Conservation (phyloP, 2,329 filamentous ascomycete genomes). For the Rhinocladiella similis region DNA sequence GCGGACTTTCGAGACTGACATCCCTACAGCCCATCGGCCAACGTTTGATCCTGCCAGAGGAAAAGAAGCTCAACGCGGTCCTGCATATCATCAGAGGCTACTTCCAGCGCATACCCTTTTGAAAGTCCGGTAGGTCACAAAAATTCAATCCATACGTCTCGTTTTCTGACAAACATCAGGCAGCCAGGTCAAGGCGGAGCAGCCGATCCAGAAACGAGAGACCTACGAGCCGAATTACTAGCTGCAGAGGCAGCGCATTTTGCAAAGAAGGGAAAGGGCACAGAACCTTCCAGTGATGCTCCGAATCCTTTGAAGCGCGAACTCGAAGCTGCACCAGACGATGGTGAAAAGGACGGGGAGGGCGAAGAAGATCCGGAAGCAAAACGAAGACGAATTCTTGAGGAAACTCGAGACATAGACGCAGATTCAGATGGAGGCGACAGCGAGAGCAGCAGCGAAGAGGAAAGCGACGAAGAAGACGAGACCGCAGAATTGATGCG, state of each 20-base stretch:
- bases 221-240: constrained; percentile 86
- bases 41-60: constrained; percentile 95
- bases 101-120: constrained; percentile 91
- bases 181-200: constrained; percentile 88
- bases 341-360: constrained; percentile 32
- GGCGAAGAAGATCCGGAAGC: constrained; percentile 69
- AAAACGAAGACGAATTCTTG: constrained; percentile 82
- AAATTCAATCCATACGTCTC: not conserved
- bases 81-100: constrained; percentile 93
- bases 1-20: not conserved
- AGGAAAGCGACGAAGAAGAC: constrained; percentile 72
- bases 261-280: constrained; percentile 65
- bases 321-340: constrained; percentile 53
- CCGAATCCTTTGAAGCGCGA: constrained; percentile 60
- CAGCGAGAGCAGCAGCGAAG: constrained; percentile 63
- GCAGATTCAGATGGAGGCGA: constrained; percentile 66
- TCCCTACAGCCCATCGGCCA: constrained; percentile 65
- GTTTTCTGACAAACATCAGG: constrained; percentile 38
- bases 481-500: constrained; percentile 86
- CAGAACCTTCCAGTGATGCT: constrained; percentile 32
- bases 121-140: constrained; percentile 68
- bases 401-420: constrained; percentile 85
- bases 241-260: constrained; percentile 85
- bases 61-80: constrained; percentile 90
- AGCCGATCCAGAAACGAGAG: constrained; percentile 68